Percentiles rank a stretch among this genome's conserved stretches.
Evolutionary conservation across 108 stramenopile genomes (phyloP).

Genomic region (Aurantiochytrium sp.): DNA sequence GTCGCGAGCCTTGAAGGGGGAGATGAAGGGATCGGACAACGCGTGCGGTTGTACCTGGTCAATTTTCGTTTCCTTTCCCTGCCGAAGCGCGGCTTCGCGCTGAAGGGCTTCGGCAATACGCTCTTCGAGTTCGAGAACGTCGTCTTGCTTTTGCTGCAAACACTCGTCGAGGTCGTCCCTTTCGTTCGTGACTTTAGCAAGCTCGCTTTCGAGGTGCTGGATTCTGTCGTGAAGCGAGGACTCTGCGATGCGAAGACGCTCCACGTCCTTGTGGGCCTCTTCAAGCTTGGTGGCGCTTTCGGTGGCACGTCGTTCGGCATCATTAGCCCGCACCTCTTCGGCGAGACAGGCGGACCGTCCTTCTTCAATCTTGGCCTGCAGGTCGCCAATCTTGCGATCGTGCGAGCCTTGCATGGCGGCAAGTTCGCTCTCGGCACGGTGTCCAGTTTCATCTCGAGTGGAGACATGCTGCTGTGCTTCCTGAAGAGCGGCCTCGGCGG

Average conservation of each 20-base stretch:
- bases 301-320: background rate
- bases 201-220: background rate
- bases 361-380: conserved; percentile 9
- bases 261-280: background rate
- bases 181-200: background rate
- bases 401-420: background rate
- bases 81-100: no score
- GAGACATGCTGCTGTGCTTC: background rate
- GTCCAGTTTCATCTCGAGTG: no score
- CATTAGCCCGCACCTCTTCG: background rate
- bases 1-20: no score
- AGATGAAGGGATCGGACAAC: no score
- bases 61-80: no score
- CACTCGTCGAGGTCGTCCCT: background rate
- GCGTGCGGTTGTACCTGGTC: no score
- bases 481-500: background rate
- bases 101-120: background rate
- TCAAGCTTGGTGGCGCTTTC: background rate
- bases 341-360: background rate
- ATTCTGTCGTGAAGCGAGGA: background rate
- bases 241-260: background rate
- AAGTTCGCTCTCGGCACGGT: background rate
- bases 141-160: background rate
- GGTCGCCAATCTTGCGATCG: background rate
- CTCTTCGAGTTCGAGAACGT: background rate